Conservation (phyloP, 192 early-diverging fungal species). For the Coemansia furcata region DNA sequence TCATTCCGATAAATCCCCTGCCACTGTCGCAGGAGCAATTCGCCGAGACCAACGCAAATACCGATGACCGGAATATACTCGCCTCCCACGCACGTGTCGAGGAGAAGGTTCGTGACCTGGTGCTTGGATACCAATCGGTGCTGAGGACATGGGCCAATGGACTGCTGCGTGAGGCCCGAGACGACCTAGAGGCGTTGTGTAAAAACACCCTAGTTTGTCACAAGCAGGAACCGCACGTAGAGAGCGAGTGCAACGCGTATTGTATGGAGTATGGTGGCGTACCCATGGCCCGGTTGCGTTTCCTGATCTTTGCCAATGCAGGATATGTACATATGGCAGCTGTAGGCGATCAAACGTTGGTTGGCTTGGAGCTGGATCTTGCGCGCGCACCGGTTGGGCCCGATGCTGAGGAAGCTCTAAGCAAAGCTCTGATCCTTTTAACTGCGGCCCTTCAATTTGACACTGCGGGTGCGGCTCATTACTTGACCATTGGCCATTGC, state of each 20-base stretch:
- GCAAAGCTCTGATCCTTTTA: slow-evolving; percentile 10
- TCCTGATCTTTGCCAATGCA: slow-evolving; percentile 19
- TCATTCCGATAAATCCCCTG: slow-evolving; percentile 31
- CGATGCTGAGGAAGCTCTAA: not conserved
- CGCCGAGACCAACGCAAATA: not conserved
- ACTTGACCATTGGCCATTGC: slow-evolving; percentile 32
- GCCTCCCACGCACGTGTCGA: slow-evolving; percentile 18
- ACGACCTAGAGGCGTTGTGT: slow-evolving; percentile 11
- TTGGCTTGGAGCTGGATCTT: not conserved
- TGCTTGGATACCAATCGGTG: slow-evolving; percentile 28
- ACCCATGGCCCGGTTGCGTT: slow-evolving; percentile 22
- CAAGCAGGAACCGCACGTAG: slow-evolving; percentile 17
- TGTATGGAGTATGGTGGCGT: slow-evolving; percentile 42
- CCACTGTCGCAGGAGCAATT: not conserved
- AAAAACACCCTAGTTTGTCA: slow-evolving; percentile 6
- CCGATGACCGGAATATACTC: not conserved
- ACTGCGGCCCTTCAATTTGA: slow-evolving; percentile 17
- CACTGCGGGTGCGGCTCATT: slow-evolving; percentile 4
- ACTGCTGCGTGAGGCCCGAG: slow-evolving; percentile 8
- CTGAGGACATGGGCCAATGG: slow-evolving; percentile 26
- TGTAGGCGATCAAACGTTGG: not conserved
- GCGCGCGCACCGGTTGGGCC: not conserved
- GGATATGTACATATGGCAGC: slow-evolving; percentile 10
- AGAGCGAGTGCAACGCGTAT: slow-evolving; percentile 41
- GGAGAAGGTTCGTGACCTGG: slow-evolving; percentile 22